Evolutionary conservation across 2,329 filamentous ascomycete genomes (phyloP), one percentile per base, ranked within the genome.

Genomic region (Colletotrichum brevisporum): DNA sequence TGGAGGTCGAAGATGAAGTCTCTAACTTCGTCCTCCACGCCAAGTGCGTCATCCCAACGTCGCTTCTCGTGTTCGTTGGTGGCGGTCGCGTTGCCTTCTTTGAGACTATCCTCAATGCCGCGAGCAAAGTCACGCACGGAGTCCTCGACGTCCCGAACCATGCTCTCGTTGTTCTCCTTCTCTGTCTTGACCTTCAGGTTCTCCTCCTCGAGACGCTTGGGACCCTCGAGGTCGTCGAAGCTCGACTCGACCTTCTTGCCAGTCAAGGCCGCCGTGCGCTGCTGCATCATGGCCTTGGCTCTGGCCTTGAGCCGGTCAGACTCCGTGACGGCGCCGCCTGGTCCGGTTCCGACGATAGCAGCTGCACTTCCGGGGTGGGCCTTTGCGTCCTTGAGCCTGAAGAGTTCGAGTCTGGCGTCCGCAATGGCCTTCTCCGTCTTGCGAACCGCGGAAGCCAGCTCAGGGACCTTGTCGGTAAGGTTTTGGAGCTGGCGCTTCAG

Each of bases 1-100:
- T 98, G 95, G 61, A 99, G 84, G 74, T 98, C 96, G 78, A 96
- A 98, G 78, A 99, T 99, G 80, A 99, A 98, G 77, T 99, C 96
- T 76, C 94, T 94, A 71, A 98, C 92, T 76, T 97, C 94, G 76
- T 99, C 95, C 78, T 99, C 96, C 31, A 99, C 96, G 31, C 96
- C 96, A 45, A 99, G 86, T 10, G 90, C 96, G 80, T 99, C 96
- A 75, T 99, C 94, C 96, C 96, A 99, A 71, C 96, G 90, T 71
- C 96, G 90, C 75, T 90, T 91, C 83, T 99, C 96, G 78, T 98
- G 95, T 80, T 98, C 94, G 71, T 91, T 93, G 3, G 91, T 89
- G 47, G 90, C 91, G 74, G 91, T 92, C 71, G 92, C 89, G 50
- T 86, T 88, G 50, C 91, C 93, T 65, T 97, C 94, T 77, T 96